A percentile compares a stretch with the other conserved stretches of the same genome.
phyloP scores from a whole-genome alignment of 108 stramenopile genomes.

The Pseudonitzschia pungens region DNA sequence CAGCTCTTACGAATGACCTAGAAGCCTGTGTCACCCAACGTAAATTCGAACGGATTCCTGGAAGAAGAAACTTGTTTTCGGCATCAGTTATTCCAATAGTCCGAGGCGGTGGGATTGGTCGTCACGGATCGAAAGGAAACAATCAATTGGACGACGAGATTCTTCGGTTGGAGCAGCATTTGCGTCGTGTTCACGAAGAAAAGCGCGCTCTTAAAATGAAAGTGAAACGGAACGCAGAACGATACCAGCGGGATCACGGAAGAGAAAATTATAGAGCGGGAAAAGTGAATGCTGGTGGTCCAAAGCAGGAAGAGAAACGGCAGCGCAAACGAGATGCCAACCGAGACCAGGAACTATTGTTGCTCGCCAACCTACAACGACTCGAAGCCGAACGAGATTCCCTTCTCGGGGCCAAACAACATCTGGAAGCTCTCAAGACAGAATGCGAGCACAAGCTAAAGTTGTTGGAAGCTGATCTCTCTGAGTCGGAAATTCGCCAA shows the following conservation, averaged over 20 bases:
- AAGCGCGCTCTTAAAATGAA: slow-evolving; percentile 7
- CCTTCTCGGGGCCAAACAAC: not conserved
- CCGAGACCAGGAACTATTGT: not conserved
- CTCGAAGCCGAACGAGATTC: not conserved
- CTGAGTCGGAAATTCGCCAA: not conserved
- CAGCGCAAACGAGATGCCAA: not conserved
- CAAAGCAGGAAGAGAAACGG: not conserved
- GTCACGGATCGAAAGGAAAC: too few species aligned
- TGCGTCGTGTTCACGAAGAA: slow-evolving; percentile 22
- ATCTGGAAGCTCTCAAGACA: not conserved
- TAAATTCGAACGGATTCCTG: too few species aligned
- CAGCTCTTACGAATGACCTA: not conserved
- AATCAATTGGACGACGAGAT: slow-evolving; percentile 27
- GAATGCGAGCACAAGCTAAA: not conserved
- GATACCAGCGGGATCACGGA: not conserved
- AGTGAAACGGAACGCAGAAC: not conserved
- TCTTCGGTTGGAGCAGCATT: slow-evolving; percentile 28
- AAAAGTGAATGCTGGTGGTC: too few species aligned
- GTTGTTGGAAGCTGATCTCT: not conserved
- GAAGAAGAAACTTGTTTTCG: too few species aligned
- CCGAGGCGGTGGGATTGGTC: too few species aligned
- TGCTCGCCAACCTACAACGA: slow-evolving; percentile 1
- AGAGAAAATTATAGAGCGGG: not conserved
- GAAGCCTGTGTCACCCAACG: too few species aligned
- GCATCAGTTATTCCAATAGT: too few species aligned